Base-by-base conservation (phyloP, 352 stramenopile species). In the Pythium chondricola region DNA sequence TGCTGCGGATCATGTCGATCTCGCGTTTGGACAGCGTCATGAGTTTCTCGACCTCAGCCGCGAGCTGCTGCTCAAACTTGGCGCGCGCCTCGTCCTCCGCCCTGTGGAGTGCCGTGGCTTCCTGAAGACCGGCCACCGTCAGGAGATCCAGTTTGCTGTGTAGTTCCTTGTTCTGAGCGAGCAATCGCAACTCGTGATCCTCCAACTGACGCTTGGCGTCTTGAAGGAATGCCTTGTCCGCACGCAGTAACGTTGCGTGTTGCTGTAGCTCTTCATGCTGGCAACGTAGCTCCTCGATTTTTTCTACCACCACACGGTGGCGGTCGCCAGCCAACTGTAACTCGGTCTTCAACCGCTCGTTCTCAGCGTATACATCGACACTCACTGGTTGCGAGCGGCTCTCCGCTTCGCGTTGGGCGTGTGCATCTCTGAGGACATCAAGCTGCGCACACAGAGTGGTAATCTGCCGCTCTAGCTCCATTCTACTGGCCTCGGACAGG, bases 1-100 rank as follows among this genome's bases (percentile, higher is more conserved):
- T 73, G n/a, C 61, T 68, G 8, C 76, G 74, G 14, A 91, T 82
- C 13, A 66, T 60, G n/a, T 88, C 76, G 22, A 88, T 73, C 52
- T 91, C 80, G 4, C 66, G 61, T 50, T 79, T 77, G 3, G 75
- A 85, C 25, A 84, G 46, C 18, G 85, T 67, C 65, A 88, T 83
- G 37, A 87, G 84, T 43, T 80, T 85, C 43, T 51, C 39, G 48
- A 88, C 65, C 48, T 88, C 75, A 11, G 66, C 59, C 20, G 87
- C 67, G 10, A 88, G 36, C 27, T 83, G 80, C 46, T 74, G 76
- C 45, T 90, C 79, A 48, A 88, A 88, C 14, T 77, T 48, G 33
- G 81, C 9, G 4, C 73, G 60, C 6, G 70, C 75, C 42, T 88
- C 80, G 29, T 83, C 77, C 30, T 85, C 69, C 9, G 78, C 41